Evolutionary conservation across 768 basidiomycete species (phyloP).

Genomic region (Hydnomerulius pinastri): DNA sequence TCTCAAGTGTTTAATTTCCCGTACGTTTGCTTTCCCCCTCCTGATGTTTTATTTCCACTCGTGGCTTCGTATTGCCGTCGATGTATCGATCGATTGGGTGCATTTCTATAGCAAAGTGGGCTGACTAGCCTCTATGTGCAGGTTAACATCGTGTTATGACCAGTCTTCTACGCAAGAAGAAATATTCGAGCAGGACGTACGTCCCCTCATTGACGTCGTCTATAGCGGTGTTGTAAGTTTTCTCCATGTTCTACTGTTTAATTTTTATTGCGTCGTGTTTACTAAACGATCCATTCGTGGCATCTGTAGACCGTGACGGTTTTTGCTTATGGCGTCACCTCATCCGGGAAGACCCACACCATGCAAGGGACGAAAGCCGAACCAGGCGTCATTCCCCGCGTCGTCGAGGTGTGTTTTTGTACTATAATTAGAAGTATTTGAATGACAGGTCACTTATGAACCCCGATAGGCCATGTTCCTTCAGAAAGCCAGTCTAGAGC

Average conservation of each 20-base stretch:
- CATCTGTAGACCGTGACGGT: conserved; percentile 87
- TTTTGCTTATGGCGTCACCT: conserved; percentile 90
- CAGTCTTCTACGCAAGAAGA: conserved; percentile 69
- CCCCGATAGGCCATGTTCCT: conserved; percentile 65
- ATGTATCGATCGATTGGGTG: too few relatives aligned
- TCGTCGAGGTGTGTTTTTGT: conserved; percentile 58
- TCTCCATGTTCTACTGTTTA: not conserved
- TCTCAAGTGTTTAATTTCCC: conserved; percentile 78
- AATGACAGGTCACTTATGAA: too few relatives aligned
- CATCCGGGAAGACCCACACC: conserved; percentile 89
- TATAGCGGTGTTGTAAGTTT: conserved; percentile 70
- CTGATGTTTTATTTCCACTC: not conserved
- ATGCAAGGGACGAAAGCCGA: conserved; percentile 80
- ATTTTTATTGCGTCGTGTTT: not conserved
- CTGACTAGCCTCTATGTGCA: conserved; percentile 27
- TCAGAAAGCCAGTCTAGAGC: conserved; percentile 40
- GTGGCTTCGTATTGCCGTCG: conserved; percentile 1
- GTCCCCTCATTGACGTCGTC: conserved; percentile 76
- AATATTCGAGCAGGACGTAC: conserved; percentile 75
- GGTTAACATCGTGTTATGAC: conserved; percentile 78
- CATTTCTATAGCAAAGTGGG: not conserved
- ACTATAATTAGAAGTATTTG: not conserved
- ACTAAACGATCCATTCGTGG: not conserved
- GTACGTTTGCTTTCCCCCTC: conserved; percentile 39
- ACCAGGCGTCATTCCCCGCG: conserved; percentile 86